phyloP scores from a whole-genome alignment of 1,139 yeast species.

The Nakaseomyces kungkrabaensis region DNA sequence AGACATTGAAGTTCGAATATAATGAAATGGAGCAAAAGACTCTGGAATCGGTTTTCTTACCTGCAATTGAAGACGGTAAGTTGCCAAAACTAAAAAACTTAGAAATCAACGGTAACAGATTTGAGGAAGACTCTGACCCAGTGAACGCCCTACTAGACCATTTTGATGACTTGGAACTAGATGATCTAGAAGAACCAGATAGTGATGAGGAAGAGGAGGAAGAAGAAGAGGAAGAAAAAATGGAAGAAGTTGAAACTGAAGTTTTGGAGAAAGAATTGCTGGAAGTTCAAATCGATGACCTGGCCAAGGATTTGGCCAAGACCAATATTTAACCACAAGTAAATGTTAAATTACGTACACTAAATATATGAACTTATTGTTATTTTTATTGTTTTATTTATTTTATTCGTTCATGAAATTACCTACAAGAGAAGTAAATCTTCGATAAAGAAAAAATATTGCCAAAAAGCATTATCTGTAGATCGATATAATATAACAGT shows the following conservation, averaged over 20 bases:
- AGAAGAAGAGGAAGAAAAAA: constrained; percentile 57
- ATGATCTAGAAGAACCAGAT: constrained; percentile 85
- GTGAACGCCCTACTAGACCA: constrained; percentile 46
- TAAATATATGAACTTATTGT: neutral
- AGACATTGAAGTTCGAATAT: constrained; percentile 67
- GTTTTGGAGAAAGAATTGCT: constrained; percentile 53
- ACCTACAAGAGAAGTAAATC: too few species aligned
- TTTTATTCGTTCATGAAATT: too few species aligned
- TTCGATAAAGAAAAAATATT: too few species aligned
- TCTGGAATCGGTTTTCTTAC: constrained; percentile 40
- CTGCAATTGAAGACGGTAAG: constrained; percentile 41
- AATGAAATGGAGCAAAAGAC: constrained; percentile 73
- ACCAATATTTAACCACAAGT: constrained; percentile 33
- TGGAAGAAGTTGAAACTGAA: constrained; percentile 45
- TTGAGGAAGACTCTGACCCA: constrained; percentile 64
- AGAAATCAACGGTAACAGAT: constrained; percentile 88
- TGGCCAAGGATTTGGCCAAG: constrained; percentile 50
- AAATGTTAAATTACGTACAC: neutral
- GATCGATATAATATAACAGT: too few species aligned
- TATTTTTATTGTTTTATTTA: neutral
- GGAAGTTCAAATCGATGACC: constrained; percentile 40
- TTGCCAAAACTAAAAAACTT: constrained; percentile 53
- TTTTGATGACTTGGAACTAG: constrained; percentile 71
- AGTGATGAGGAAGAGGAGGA: constrained; percentile 78
- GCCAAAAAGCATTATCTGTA: neutral